Base-by-base conservation (phyloP, 108 stramenopile genomes). In the Cyclotella sp. region DNA sequence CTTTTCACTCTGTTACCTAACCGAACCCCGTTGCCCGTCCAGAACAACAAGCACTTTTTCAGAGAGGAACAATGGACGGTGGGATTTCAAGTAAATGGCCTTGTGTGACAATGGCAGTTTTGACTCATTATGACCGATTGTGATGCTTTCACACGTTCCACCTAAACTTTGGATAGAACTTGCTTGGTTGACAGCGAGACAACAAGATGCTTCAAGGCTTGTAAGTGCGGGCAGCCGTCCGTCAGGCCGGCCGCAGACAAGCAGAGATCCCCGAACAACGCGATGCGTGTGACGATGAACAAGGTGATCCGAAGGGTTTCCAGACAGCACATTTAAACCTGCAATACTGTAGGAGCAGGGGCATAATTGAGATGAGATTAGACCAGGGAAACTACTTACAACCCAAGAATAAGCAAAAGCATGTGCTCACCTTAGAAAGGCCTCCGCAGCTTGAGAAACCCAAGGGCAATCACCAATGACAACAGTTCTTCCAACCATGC, bases 221-320 rank as follows among this genome's bases (percentile, higher is more conserved):
- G 86, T 83, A 22, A 89, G 81, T 22, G 82, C 81, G 29, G 78
- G 77, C 22, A 89, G 75, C 55, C 89, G 65, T 26, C 89, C 89
- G 40, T 89, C 89, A 29, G 89, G 89, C 44, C 89, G 68, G 16
- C 89, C 89, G 66, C 86, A 87, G 10, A 87, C 79, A 45, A 89
- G 77, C 40, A 89, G 61, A n/a, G 77, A 52, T 13, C 89, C 89
- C 14, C 89, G 43, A 0, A 77, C 87, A 0, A 90, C 89, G 6
- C 89, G 58, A 68, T 90, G 89, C 21, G 89, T 90, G 63, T 82
- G 84, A 22, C 85, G 46, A 64, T 90, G 89, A 16, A 90, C 89
- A 18, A 90, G 73, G 59, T 90, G 87, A 49, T 90, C 89, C 13
- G 82, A 68, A 13, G 84, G 83, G 46, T 85, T 86, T 16, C 83